These are phyloP conservation scores for Bolboschoenoplectus hybrid DNA, from an alignment of 202 grass and related monocot species.

Conservation along the genomic window DNA sequence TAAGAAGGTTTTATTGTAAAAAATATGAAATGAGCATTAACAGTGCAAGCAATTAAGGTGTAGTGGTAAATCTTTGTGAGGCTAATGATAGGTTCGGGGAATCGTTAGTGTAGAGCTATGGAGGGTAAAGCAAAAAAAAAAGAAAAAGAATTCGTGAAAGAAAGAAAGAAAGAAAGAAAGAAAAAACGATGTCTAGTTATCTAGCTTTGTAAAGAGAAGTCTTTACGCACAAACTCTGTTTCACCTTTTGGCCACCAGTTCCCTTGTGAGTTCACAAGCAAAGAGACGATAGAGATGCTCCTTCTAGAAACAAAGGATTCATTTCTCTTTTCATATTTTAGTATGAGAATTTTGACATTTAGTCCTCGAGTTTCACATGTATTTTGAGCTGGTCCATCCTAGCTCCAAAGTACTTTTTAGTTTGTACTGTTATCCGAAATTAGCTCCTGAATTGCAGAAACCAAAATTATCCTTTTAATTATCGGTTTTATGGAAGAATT, in stretches of 20 bases:
- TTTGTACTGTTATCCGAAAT: neutral
- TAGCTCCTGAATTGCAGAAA: neutral
- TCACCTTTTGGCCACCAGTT: constrained; percentile 40
- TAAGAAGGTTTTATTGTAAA: too few relatives aligned
- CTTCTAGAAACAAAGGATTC: constrained; percentile 26
- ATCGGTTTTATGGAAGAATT: neutral
- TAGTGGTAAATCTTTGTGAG: neutral
- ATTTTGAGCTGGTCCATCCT: neutral
- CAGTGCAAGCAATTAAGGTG: neutral
- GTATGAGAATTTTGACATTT: neutral
- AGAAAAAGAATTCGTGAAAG: neutral
- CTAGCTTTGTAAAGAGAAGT: constrained; percentile 24
- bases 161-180: neutral
- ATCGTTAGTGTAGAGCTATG: neutral
- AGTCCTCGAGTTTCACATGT: neutral
- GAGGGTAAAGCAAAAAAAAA: neutral
- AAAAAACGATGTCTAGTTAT: neutral
- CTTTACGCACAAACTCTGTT: constrained; percentile 34
- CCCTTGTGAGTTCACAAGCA: constrained; percentile 34
- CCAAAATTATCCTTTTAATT: neutral
- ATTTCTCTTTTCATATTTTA: neutral
- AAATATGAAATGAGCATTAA: neutral
- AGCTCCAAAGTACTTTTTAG: neutral
- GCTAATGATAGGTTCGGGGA: neutral
- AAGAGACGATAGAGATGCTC: constrained; percentile 13